Evolutionary conservation across 1,284 basidiomycete genomes (phyloP).

Genomic region (Cerioporus squamosus): DNA sequence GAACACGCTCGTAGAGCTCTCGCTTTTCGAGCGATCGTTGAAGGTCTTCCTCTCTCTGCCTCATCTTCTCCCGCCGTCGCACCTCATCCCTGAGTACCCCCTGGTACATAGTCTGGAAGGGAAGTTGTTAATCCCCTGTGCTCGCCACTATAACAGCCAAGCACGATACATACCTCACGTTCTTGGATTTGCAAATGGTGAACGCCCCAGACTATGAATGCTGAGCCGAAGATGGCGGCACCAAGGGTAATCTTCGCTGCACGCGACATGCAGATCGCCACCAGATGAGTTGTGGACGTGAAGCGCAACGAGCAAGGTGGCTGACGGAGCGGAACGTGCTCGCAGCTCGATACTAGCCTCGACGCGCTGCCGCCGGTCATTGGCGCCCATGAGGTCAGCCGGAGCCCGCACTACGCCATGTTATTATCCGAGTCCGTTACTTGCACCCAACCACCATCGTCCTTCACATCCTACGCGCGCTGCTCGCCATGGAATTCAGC

Average conservation of each 20-base stretch:
- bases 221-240: conserved; percentile 69
- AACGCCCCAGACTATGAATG: conserved; percentile 86
- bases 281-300: not conserved
- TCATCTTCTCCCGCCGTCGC: conserved; percentile 74
- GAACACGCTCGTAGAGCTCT: conserved; percentile 69
- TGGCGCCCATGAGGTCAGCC: conserved; percentile 1
- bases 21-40: conserved; percentile 67
- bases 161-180: conserved; percentile 64
- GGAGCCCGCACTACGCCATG: too few species aligned
- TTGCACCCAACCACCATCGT: not conserved
- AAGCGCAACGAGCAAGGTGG: too few species aligned
- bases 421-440: not conserved
- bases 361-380: not conserved
- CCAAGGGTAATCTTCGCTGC: conserved; percentile 80
- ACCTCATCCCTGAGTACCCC: conserved; percentile 90
- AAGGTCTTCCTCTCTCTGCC: conserved; percentile 68
- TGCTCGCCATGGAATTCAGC: conserved; percentile 16
- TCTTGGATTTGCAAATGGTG: conserved; percentile 90
- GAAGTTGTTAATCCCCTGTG: not conserved
- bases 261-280: conserved; percentile 63
- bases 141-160: not conserved
- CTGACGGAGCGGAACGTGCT: too few species aligned
- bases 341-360: too few species aligned
- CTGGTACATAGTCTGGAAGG: conserved; percentile 81
- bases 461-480: not conserved